Evolutionary conservation across 495 filamentous ascomycete genomes (phyloP).

Genomic region (Cercophora newfieldiana): DNA sequence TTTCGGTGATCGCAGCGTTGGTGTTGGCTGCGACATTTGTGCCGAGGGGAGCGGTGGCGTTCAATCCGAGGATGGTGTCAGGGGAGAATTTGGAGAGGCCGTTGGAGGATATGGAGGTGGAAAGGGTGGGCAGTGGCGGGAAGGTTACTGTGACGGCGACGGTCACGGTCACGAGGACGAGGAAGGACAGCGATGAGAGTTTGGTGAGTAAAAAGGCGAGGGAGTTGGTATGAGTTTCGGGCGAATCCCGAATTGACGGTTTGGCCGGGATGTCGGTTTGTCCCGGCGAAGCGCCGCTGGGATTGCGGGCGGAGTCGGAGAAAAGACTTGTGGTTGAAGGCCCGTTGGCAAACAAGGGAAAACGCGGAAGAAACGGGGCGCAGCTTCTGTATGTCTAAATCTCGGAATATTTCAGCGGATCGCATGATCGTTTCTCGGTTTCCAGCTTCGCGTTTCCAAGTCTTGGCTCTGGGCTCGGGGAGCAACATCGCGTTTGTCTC

Average conservation of each 20-base stretch:
- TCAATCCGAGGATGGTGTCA: constrained; percentile 42
- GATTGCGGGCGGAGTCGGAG: no score
- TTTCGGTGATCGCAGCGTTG: constrained; percentile 37
- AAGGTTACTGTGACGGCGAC: not conserved
- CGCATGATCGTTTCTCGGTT: not conserved
- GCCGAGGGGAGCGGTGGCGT: constrained; percentile 35
- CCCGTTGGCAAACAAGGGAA: no score
- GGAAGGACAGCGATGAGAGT: not conserved
- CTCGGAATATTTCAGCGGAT: no score
- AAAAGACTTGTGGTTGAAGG: no score
- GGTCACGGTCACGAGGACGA: not conserved
- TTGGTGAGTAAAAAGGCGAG: not conserved
- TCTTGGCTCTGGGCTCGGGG: not conserved
- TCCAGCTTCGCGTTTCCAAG: not conserved
- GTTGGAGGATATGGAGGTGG: not conserved
- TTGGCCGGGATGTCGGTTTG: not conserved
- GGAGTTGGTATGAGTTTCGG: not conserved
- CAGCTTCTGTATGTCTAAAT: no score
- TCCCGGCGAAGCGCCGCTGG: no score
- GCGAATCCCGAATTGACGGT: no score
- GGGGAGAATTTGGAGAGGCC: constrained; percentile 34
- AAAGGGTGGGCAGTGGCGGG: not conserved
- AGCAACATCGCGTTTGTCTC: not conserved
- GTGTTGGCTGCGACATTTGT: constrained; percentile 43
- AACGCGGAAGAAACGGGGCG: no score